Evolutionary conservation across 2,329 filamentous ascomycete genomes (phyloP).

Genomic region (Xylariaceae sp.): DNA sequence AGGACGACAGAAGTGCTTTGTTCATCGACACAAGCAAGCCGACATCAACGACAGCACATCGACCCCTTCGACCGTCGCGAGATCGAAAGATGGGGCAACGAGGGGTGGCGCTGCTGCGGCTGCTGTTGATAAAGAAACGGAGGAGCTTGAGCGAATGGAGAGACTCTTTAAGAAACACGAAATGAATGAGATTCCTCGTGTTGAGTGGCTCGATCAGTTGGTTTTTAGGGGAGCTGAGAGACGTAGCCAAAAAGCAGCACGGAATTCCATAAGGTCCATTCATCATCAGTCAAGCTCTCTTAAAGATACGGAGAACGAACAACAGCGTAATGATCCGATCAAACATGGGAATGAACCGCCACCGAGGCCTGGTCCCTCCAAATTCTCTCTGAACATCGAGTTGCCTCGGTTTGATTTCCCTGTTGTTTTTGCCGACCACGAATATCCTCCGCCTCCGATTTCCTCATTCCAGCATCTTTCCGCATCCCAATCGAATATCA

Average conservation of each 20-base stretch:
- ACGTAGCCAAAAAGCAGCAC: conserved; percentile 59
- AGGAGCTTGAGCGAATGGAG: conserved; percentile 85
- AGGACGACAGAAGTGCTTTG: conserved; percentile 82
- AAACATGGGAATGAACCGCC: conserved; percentile 41
- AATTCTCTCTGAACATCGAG: conserved; percentile 83
- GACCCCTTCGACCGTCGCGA: conserved; percentile 65
- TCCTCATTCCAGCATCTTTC: conserved; percentile 65
- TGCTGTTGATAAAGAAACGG: conserved; percentile 61
- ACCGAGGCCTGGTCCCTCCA: conserved; percentile 41
- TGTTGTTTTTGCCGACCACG: conserved; percentile 88
- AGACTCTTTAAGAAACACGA: conserved; percentile 94
- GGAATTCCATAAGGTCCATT: conserved; percentile 55
- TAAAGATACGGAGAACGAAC: conserved; percentile 33
- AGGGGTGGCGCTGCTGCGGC: conserved; percentile 41
- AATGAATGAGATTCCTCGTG: conserved; percentile 88
- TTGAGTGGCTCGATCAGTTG: conserved; percentile 93
- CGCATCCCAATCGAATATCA: conserved; percentile 60
- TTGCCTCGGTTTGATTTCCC: conserved; percentile 94
- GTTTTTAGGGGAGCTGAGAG: conserved; percentile 89
- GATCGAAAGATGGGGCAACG: conserved; percentile 47
- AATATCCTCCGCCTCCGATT: conserved; percentile 80
- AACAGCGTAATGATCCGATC: conserved; percentile 31
- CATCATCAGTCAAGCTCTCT: conserved; percentile 41
- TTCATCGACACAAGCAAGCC: conserved; percentile 76
- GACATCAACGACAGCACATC: conserved; percentile 77